Base-by-base conservation (phyloP, 2,329 filamentous ascomycete species). In the Colletotrichum godetiae region DNA sequence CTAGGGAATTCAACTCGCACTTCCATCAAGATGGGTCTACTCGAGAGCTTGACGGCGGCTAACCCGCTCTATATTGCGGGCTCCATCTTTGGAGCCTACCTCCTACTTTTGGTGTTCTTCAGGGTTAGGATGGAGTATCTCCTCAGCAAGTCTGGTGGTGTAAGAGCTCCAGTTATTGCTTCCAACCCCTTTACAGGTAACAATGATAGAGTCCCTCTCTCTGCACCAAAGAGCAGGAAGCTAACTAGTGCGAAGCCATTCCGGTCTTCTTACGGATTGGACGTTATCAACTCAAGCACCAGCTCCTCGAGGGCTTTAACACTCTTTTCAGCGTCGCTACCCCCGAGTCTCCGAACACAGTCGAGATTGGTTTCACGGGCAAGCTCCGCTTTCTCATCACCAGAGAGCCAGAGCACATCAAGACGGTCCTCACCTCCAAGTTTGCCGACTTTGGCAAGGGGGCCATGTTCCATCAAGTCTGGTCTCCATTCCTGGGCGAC, bases 361-460 rank as follows among this genome's bases (percentile, higher is more conserved):
- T 83, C 67, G 84, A 85, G 76, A 74, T 85, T 24, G 77, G 81
- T 22, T 75, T 84, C 56, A 75, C 75, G 15, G 79, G 80, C 10
- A 73, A 73, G 24, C 71, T 79, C 49, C 79, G 83, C 58, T 82
- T 86, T 70, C 78, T 90, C 68, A 78, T 86, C 59, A 90, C 88
- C 0, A 78, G 81, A 29, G 89, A 92, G 46, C 87, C 88, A 1
- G 86, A 88, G 68, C 91, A 92, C 68, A 77, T 81, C 59, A 78
- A 81, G 72, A 76, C 79, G 8, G 68, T 81, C 3, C 72, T 92
- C 13, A 87, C 89, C 0, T 86, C 86, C 31, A 85, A 90, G 66
- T 91, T 91, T 78, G 82, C 86, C 69, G 86, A 90, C 72, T 92
- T 87, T 70, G 84, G 84, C 27, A 83, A 90, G 66, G 85, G 87